Conservation (phyloP, 495 filamentous ascomycete species). For the Tuber microsphaerosporum region DNA sequence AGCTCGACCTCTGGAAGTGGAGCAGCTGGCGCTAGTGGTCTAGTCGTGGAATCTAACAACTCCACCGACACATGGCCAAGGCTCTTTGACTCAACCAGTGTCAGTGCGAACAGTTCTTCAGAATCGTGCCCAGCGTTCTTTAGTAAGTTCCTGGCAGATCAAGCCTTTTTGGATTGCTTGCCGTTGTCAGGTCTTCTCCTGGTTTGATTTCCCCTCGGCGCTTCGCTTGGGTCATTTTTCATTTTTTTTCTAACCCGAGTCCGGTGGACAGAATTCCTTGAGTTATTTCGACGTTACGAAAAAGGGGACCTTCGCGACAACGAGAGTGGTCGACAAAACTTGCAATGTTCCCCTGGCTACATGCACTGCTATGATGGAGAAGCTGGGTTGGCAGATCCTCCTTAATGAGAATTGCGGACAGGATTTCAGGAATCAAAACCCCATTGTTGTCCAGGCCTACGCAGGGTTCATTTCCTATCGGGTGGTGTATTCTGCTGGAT, state of each 20-base stretch:
- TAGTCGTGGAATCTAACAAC: conserved; percentile 5
- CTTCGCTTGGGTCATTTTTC: background rate
- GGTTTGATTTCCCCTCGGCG: conserved; percentile 18
- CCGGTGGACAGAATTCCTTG: conserved; percentile 31
- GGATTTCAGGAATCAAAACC: conserved; percentile 61
- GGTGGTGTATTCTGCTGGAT: conserved; percentile 69
- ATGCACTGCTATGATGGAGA: conserved; percentile 34
- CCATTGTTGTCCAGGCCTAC: conserved; percentile 66
- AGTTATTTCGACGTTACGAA: conserved; percentile 38
- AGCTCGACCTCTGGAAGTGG: conserved; percentile 4
- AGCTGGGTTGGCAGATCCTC: conserved; percentile 26
- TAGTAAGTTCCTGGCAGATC: conserved; percentile 24
- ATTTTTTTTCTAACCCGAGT: conserved; percentile 9
- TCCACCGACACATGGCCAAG: conserved; percentile 17
- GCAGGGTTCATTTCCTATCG: conserved; percentile 64
- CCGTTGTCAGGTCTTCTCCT: conserved; percentile 37
- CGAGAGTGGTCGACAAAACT: conserved; percentile 28
- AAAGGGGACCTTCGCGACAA: conserved; percentile 31
- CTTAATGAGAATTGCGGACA: conserved; percentile 55
- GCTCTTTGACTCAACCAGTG: conserved; percentile 26
- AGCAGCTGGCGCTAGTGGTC: background rate
- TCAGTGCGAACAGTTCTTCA: conserved; percentile 25
- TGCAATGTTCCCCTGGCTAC: conserved; percentile 25
- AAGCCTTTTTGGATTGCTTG: conserved; percentile 28
- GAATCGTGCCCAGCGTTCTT: conserved; percentile 32